Conservation (phyloP, 148 eudicot genomes). For the Selenicereus undatus region DNA sequence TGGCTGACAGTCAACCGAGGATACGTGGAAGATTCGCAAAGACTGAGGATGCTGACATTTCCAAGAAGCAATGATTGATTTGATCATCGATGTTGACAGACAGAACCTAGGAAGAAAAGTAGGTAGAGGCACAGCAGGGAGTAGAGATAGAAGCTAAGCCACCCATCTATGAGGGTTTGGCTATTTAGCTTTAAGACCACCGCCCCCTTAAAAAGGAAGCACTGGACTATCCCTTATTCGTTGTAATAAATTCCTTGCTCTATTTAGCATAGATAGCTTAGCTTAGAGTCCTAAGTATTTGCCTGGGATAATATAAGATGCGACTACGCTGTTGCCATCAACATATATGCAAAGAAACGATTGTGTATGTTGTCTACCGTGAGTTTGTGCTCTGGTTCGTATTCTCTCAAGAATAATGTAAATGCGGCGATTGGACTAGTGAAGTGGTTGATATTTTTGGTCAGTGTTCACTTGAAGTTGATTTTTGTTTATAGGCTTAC, state of each 20-base stretch:
- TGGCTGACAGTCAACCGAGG: slow-evolving; percentile 96
- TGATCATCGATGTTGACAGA: not conserved
- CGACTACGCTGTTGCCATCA: slow-evolving; percentile 13
- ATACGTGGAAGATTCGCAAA: slow-evolving; percentile 91
- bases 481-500: not conserved
- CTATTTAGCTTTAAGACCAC: slow-evolving; percentile 20
- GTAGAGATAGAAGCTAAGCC: slow-evolving; percentile 19
- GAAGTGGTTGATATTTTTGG: not conserved
- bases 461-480: not conserved
- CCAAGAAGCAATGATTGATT: slow-evolving; percentile 42
- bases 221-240: slow-evolving; percentile 25
- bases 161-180: slow-evolving; percentile 17
- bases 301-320: slow-evolving; percentile 10
- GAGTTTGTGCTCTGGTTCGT: not conserved
- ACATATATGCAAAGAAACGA: slow-evolving; percentile 13
- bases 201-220: slow-evolving; percentile 3
- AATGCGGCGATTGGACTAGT: not conserved
- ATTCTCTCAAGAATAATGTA: not conserved
- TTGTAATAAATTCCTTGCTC: slow-evolving; percentile 28
- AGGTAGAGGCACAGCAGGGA: slow-evolving; percentile 21
- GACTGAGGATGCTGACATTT: slow-evolving; percentile 49
- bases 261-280: slow-evolving; percentile 22
- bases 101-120: slow-evolving; percentile 27
- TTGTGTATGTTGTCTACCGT: slow-evolving; percentile 13
- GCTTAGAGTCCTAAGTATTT: slow-evolving; percentile 24